A percentile compares a stretch with the other conserved stretches of the same genome.
These are phyloP conservation scores for Aquilaria malaccensis DNA, from an alignment of 345 rosid genomes.

Conservation along the genomic window DNA sequence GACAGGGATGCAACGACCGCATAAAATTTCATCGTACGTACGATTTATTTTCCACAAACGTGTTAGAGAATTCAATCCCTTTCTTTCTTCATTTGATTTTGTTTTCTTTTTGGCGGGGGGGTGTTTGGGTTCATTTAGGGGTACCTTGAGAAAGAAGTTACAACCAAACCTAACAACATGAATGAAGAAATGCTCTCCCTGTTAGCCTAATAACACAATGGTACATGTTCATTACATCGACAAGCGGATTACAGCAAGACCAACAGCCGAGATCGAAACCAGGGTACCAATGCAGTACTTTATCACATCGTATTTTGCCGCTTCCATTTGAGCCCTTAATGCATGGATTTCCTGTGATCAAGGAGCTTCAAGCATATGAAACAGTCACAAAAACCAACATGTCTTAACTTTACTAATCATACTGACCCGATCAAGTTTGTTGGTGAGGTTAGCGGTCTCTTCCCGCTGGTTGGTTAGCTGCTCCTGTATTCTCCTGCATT, in stretches of 20 bases:
- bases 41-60: no score
- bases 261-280: constrained; percentile 83
- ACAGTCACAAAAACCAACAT: background rate
- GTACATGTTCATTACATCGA: constrained; percentile 32
- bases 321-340: constrained; percentile 79
- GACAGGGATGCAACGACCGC: no score
- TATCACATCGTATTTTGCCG: constrained; percentile 78
- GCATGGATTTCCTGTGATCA: constrained; percentile 69
- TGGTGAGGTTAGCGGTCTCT: constrained; percentile 70
- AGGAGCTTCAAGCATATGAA: constrained; percentile 5
- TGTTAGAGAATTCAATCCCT: no score
- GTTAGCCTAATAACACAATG: background rate
- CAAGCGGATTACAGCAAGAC: constrained; percentile 78
- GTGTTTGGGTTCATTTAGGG: no score
- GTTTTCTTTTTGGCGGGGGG: no score
- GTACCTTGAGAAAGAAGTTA: no score
- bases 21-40: no score
- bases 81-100: no score
- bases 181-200: no score
- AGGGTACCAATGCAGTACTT: constrained; percentile 89
- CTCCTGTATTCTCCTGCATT: constrained; percentile 69
- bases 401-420: background rate
- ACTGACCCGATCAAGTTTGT: constrained; percentile 80
- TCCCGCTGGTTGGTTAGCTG: constrained; percentile 69
- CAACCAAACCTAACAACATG: no score